These are phyloP conservation scores for Stylosanthes scabra DNA, from an alignment of 331 rosid species.

Conservation along the genomic window DNA sequence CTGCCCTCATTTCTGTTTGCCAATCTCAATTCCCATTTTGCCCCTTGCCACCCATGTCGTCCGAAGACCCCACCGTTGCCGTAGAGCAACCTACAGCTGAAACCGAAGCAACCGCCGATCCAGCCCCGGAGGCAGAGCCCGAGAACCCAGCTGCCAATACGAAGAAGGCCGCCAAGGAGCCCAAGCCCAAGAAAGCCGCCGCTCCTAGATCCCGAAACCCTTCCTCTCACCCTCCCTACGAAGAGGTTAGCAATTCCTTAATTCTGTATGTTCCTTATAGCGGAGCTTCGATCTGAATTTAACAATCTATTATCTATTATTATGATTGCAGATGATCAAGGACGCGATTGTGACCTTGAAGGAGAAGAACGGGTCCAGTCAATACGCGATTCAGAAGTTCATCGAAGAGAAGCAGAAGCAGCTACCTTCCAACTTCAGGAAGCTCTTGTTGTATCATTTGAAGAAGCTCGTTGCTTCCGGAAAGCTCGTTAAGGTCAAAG, in stretches of 20 bases:
- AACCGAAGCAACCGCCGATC: constrained; percentile 35
- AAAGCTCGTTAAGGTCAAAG: constrained; percentile 71
- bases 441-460: constrained; percentile 63
- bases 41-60: constrained; percentile 57
- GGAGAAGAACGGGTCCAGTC: constrained; percentile 87
- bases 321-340: constrained; percentile 69
- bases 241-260: constrained; percentile 59
- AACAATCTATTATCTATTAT: not conserved
- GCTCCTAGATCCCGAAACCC: constrained; percentile 60
- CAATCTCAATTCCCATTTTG: not conserved
- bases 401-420: constrained; percentile 80
- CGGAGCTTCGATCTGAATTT: constrained; percentile 17
- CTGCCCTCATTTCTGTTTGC: not conserved
- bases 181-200: constrained; percentile 58
- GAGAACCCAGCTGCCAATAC: constrained; percentile 45
- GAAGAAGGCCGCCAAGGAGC: constrained; percentile 57
- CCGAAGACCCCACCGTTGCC: constrained; percentile 58
- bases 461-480: constrained; percentile 82
- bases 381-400: constrained; percentile 79
- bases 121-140: constrained; percentile 40
- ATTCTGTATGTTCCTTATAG: not conserved
- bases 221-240: constrained; percentile 78
- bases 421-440: constrained; percentile 76
- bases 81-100: constrained; percentile 46
- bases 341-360: constrained; percentile 77